These are phyloP conservation scores for Hymenoscyphus fraxineus DNA, from an alignment of 2,329 filamentous ascomycete species.

Conservation along the genomic window DNA sequence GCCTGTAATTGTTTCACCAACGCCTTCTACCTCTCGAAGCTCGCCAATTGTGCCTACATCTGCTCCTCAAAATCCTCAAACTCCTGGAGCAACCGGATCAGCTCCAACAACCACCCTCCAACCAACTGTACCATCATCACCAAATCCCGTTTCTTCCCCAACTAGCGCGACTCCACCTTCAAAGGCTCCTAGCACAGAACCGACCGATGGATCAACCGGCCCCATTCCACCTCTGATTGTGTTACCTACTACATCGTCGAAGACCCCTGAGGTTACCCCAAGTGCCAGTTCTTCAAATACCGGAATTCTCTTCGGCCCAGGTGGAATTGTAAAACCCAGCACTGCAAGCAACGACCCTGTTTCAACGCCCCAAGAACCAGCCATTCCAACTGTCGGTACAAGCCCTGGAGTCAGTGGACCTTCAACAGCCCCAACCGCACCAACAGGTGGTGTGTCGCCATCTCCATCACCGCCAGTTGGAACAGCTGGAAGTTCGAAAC, in stretches of 20 bases:
- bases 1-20: slow-evolving; percentile 7
- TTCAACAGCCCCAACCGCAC: not conserved
- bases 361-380: not conserved
- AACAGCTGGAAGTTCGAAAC: not conserved
- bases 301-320: slow-evolving; percentile 32
- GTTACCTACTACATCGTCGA: not conserved
- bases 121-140: not conserved
- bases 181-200: too few species aligned
- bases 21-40: not conserved
- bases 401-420: slow-evolving; percentile 10
- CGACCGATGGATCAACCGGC: not conserved
- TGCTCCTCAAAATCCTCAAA: not conserved
- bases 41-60: not conserved
- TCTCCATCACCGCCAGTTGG: not conserved
- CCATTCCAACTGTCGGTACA: slow-evolving; percentile 16
- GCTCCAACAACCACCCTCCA: not conserved
- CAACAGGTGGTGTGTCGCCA: not conserved
- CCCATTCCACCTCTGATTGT: not conserved
- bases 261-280: not conserved
- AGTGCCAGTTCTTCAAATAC: slow-evolving; percentile 15
- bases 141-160: too few species aligned
- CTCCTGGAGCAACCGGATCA: not conserved
- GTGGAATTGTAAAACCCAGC: slow-evolving; percentile 27
- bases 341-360: slow-evolving; percentile 15
- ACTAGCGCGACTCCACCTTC: too few species aligned